Evolutionary conservation across 2,329 filamentous ascomycete genomes (phyloP).

Genomic region (Paracoccidioides brasiliensis): DNA sequence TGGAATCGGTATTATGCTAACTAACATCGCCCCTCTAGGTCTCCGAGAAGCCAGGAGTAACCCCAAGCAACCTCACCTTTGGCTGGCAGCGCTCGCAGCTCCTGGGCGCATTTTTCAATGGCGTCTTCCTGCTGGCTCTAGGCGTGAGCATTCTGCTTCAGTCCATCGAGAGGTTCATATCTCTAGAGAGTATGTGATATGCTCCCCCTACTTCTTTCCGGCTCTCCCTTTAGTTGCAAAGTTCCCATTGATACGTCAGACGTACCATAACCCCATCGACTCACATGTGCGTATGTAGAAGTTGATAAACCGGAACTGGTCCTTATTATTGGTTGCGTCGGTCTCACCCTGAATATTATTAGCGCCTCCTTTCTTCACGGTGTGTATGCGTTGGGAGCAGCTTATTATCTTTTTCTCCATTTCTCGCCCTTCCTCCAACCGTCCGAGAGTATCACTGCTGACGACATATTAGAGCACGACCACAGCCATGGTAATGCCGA

Average conservation of each 20-base stretch:
- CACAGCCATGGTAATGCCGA: slow-evolving; percentile 12
- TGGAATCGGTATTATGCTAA: background rate
- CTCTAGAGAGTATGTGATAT: slow-evolving; percentile 36
- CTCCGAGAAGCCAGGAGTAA: slow-evolving; percentile 41
- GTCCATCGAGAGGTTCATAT: slow-evolving; percentile 56
- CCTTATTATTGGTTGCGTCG: slow-evolving; percentile 56
- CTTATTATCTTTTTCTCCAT: background rate
- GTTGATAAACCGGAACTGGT: slow-evolving; percentile 53
- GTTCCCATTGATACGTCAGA: background rate
- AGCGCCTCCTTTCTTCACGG: slow-evolving; percentile 54
- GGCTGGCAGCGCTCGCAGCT: slow-evolving; percentile 67
- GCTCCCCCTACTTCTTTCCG: background rate
- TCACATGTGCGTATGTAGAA: slow-evolving; percentile 26
- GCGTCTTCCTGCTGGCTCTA: slow-evolving; percentile 59
- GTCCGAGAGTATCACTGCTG: background rate
- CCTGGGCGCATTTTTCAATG: slow-evolving; percentile 69
- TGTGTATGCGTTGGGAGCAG: slow-evolving; percentile 15
- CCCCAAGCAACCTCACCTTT: slow-evolving; percentile 49
- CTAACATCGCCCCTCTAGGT: slow-evolving; percentile 30
- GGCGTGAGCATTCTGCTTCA: slow-evolving; percentile 62
- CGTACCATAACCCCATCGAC: background rate
- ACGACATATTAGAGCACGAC: slow-evolving; percentile 3
- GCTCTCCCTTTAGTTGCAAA: background rate
- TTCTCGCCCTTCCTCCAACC: background rate
- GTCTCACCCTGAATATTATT: slow-evolving; percentile 54